Conservation (phyloP, 768 basidiomycete species). For the Auricularia sp. region DNA sequence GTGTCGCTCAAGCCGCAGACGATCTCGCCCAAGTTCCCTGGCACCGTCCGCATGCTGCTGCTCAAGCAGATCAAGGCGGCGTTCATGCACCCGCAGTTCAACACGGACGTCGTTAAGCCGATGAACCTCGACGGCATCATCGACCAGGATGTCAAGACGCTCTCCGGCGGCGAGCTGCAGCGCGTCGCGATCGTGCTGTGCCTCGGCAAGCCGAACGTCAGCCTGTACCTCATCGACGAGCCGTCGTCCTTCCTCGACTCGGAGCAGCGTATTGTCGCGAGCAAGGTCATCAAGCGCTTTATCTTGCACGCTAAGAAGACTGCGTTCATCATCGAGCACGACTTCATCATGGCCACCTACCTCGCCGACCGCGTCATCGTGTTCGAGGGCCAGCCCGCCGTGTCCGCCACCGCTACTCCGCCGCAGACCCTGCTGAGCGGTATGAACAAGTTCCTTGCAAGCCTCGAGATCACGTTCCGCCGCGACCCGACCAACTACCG, state of each 20-base stretch:
- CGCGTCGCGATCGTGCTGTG: slow-evolving; percentile 93
- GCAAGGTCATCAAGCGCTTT: slow-evolving; percentile 97
- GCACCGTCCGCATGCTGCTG: slow-evolving; percentile 90
- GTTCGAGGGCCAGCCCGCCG: slow-evolving; percentile 78
- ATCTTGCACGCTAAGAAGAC: slow-evolving; percentile 96
- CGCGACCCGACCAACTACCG: slow-evolving; percentile 93
- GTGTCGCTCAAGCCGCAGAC: slow-evolving; percentile 99
- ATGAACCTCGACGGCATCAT: slow-evolving; percentile 92
- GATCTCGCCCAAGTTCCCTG: slow-evolving; percentile 95
- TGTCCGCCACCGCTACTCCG: slow-evolving; percentile 85
- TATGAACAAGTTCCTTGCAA: slow-evolving; percentile 96
- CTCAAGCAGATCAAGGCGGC: slow-evolving; percentile 89
- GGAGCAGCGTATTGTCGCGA: slow-evolving; percentile 97
- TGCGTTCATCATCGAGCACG: slow-evolving; percentile 98
- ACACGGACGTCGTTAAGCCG: slow-evolving; percentile 93
- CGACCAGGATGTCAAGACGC: slow-evolving; percentile 96
- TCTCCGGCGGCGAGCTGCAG: slow-evolving; percentile 97
- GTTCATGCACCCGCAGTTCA: slow-evolving; percentile 99
- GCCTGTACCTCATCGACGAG: slow-evolving; percentile 93
- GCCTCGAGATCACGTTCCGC: slow-evolving; percentile 94
- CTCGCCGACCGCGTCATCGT: slow-evolving; percentile 96
- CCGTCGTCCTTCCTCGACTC: slow-evolving; percentile 90
- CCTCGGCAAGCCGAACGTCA: slow-evolving; percentile 76
- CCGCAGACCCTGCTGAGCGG: slow-evolving; percentile 91
- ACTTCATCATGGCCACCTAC: slow-evolving; percentile 99